Evolutionary conservation across 2,329 filamentous ascomycete species (phyloP).

Genomic region (Zopfia rhizophila): DNA sequence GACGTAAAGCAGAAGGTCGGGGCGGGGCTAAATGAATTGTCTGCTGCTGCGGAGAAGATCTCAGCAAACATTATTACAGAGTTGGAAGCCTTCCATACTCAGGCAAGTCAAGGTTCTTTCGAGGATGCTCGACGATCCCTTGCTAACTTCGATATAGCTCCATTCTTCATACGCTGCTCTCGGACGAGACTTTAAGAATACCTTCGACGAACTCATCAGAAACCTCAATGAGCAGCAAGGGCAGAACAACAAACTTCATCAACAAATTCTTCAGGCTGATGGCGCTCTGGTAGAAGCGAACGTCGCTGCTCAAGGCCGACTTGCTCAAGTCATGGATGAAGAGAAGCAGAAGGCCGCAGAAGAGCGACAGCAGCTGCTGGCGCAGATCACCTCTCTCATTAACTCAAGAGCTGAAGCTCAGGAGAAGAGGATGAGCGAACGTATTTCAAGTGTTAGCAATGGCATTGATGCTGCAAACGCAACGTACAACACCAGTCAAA

Average conservation of each 20-base stretch:
- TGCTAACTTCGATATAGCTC: conserved; percentile 63
- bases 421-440: conserved; percentile 74
- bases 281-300: conserved; percentile 75
- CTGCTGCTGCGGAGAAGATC: conserved; percentile 85
- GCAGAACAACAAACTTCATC: conserved; percentile 77
- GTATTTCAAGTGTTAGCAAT: conserved; percentile 70
- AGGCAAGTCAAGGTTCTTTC: conserved; percentile 54
- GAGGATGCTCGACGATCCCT: neutral
- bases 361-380: conserved; percentile 78
- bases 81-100: conserved; percentile 82
- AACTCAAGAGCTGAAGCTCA: conserved; percentile 78
- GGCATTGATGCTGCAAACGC: conserved; percentile 73
- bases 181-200: conserved; percentile 83
- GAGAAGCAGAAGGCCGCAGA: conserved; percentile 77
- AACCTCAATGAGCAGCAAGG: conserved; percentile 79
- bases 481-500: conserved; percentile 72
- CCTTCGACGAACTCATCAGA: conserved; percentile 83
- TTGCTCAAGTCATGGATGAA: conserved; percentile 77
- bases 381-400: conserved; percentile 81
- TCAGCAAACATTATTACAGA: conserved; percentile 89
- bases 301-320: conserved; percentile 69
- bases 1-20: conserved; percentile 88
- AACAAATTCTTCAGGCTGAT: conserved; percentile 77
- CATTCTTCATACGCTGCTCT: conserved; percentile 85
- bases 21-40: conserved; percentile 84